A percentile compares a stretch with the other conserved stretches of the same genome.
Evolutionary conservation across 169 alveolate species (phyloP).

Genomic region (Cryptosporidium tyzzeri): DNA sequence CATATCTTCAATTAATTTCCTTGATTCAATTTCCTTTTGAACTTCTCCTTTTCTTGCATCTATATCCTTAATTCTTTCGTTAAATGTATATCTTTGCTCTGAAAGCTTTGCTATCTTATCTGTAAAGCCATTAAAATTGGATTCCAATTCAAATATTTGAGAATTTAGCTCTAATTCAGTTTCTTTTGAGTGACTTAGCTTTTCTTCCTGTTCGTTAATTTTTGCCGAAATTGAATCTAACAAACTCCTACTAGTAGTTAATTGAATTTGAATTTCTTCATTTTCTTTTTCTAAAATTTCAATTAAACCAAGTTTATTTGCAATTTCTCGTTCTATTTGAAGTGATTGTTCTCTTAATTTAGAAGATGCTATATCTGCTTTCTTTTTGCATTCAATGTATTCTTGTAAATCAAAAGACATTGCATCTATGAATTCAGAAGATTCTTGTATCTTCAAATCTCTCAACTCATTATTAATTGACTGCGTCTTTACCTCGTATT

Average conservation of each 20-base stretch:
- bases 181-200: constrained; percentile 2
- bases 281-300: constrained; percentile 63
- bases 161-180: constrained; percentile 2
- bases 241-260: neutral
- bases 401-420: constrained; percentile 44
- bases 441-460: constrained; percentile 1
- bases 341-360: constrained; percentile 25
- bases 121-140: constrained; percentile 76
- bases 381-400: constrained; percentile 54
- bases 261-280: constrained; percentile 23
- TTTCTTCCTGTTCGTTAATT: constrained; percentile 31
- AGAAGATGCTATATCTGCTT: constrained; percentile 56
- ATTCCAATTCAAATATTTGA: constrained; percentile 53
- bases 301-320: constrained; percentile 33
- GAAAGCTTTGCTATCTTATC: constrained; percentile 72
- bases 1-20: constrained; percentile 67
- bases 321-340: constrained; percentile 55
- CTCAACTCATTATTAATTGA: neutral
- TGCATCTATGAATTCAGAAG: constrained; percentile 13
- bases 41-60: constrained; percentile 78
- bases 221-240: constrained; percentile 23
- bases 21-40: constrained; percentile 38
- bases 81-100: constrained; percentile 75
- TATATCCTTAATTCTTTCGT: constrained; percentile 77
- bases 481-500: neutral